Percentiles rank a stretch among this genome's conserved stretches.
These are phyloP conservation scores for Capsella rubella DNA, from an alignment of 441 rosid species.

Conservation along the genomic window DNA sequence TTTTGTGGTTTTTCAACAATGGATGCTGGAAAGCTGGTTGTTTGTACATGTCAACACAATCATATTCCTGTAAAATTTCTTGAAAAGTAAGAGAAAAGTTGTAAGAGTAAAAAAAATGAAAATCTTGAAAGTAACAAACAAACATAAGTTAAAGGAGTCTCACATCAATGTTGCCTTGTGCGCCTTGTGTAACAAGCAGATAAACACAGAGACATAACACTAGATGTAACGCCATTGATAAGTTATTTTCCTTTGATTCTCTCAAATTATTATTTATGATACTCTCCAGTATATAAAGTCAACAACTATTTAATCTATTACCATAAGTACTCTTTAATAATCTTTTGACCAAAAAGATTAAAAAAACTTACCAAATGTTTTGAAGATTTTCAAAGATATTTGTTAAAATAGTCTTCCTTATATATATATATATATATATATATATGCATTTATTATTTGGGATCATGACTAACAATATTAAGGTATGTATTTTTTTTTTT, in stretches of 20 bases:
- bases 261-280: slow-evolving; percentile 4
- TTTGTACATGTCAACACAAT: slow-evolving; percentile 35
- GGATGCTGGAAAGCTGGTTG: slow-evolving; percentile 41
- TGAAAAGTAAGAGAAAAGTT: neutral
- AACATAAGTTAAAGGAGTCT: slow-evolving; percentile 4
- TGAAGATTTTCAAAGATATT: too few relatives aligned
- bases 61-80: slow-evolving; percentile 21
- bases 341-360: too few relatives aligned
- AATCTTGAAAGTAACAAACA: neutral
- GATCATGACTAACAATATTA: too few relatives aligned
- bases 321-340: neutral
- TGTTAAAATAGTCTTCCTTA: too few relatives aligned
- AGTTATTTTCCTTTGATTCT: slow-evolving; percentile 1
- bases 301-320: neutral
- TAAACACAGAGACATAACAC: slow-evolving; percentile 25
- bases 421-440: too few relatives aligned
- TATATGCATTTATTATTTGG: too few relatives aligned
- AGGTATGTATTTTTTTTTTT: too few relatives aligned
- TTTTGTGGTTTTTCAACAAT: slow-evolving; percentile 37
- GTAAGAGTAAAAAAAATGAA: neutral
- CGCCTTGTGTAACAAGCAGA: slow-evolving; percentile 25
- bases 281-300: slow-evolving; percentile 27
- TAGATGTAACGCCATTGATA: slow-evolving; percentile 32
- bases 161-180: slow-evolving; percentile 32
- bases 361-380: too few relatives aligned